Evolutionary conservation across 1,139 yeast genomes (phyloP).

Genomic region (Scheffersomyces cryptocercus): DNA sequence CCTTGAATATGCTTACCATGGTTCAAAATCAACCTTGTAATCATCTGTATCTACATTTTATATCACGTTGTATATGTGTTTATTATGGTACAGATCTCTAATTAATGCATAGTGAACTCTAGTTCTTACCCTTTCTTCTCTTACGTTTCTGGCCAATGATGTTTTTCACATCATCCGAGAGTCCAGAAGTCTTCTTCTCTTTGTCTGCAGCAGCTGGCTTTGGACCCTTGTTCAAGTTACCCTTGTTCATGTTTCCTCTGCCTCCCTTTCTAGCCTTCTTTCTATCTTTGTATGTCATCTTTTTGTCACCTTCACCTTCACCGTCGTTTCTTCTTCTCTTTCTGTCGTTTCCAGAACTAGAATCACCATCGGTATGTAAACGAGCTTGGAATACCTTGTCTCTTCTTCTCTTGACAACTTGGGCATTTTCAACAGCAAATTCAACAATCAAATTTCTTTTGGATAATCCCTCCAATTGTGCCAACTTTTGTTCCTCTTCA

Average conservation of each 20-base stretch:
- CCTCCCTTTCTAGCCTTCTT: slow-evolving; percentile 22
- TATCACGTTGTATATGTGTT: too few species aligned
- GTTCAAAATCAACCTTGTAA: too few species aligned
- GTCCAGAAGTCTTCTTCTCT: slow-evolving; percentile 34
- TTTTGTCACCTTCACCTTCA: slow-evolving; percentile 17
- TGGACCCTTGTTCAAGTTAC: slow-evolving; percentile 49
- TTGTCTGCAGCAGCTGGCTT: slow-evolving; percentile 18
- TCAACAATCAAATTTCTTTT: slow-evolving; percentile 87
- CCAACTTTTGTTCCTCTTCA: slow-evolving; percentile 64
- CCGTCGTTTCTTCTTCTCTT: slow-evolving; percentile 21
- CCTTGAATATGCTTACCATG: too few species aligned
- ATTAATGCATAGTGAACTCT: slow-evolving; percentile 2
- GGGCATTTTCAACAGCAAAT: slow-evolving; percentile 94
- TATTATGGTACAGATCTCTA: too few species aligned
- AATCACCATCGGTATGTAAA: slow-evolving; percentile 21
- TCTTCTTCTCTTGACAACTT: slow-evolving; percentile 85
- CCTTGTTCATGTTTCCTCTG: slow-evolving; percentile 31
- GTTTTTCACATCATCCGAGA: slow-evolving; percentile 58
- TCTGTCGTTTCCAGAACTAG: slow-evolving; percentile 13
- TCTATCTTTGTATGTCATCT: slow-evolving; percentile 12
- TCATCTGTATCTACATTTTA: too few species aligned
- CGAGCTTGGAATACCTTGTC: slow-evolving; percentile 61
- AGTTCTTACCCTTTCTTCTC: slow-evolving; percentile 54
- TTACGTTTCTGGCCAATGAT: slow-evolving; percentile 70
- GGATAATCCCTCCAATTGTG: slow-evolving; percentile 52